Evolutionary conservation across 2,329 filamentous ascomycete genomes (phyloP).

Genomic region (Hysterium pulicare): DNA sequence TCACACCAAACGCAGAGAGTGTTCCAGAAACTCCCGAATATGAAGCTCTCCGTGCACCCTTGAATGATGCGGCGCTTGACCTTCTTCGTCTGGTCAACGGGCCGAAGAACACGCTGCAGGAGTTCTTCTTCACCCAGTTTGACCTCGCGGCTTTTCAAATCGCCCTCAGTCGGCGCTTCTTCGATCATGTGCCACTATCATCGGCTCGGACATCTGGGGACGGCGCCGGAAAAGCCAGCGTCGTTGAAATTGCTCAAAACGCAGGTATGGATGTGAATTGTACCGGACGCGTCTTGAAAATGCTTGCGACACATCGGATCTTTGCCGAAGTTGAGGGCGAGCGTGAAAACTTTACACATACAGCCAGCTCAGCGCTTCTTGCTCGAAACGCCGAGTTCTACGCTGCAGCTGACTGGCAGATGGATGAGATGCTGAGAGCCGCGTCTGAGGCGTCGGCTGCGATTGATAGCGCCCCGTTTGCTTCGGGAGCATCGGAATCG

Average conservation of each 20-base stretch:
- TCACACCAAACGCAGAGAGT: constrained; percentile 7
- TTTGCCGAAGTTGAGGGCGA: constrained; percentile 17
- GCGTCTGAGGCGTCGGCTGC: constrained; percentile 15
- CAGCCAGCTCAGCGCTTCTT: constrained; percentile 10
- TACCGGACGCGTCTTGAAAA: constrained; percentile 12
- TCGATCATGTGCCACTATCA: constrained; percentile 12
- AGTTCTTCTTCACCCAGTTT: constrained; percentile 10
- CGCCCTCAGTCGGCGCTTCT: constrained; percentile 17
- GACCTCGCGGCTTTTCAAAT: constrained; percentile 20
- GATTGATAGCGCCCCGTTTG: constrained; percentile 11
- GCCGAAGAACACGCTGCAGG: background rate
- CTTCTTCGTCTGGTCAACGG: background rate
- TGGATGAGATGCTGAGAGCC: constrained; percentile 29
- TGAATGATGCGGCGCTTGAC: constrained; percentile 12
- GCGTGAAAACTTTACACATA: constrained; percentile 18
- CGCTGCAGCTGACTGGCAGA: constrained; percentile 13
- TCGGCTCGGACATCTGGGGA: no score
- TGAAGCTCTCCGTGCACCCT: constrained; percentile 10
- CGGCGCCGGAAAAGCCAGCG: constrained; percentile 3
- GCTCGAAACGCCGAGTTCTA: constrained; percentile 11
- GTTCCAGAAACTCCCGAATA: constrained; percentile 8
- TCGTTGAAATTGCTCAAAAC: constrained; percentile 13
- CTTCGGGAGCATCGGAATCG: constrained; percentile 6
- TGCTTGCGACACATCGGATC: constrained; percentile 14
- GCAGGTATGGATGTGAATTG: constrained; percentile 14